These are phyloP conservation scores for Tylopilus plumbeoviolaceoides DNA, from an alignment of 768 basidiomycete species.

Conservation along the genomic window DNA sequence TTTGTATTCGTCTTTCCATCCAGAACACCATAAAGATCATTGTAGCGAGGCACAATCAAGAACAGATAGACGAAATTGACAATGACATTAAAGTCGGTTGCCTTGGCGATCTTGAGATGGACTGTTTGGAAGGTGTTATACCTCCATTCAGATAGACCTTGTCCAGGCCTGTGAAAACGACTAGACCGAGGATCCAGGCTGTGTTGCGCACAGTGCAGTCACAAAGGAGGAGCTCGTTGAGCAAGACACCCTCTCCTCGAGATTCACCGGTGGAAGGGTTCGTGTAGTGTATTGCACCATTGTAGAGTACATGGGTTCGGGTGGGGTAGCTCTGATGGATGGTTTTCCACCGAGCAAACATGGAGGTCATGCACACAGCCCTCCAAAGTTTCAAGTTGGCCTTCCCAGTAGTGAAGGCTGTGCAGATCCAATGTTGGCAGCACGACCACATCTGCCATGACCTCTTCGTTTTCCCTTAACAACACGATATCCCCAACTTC, in stretches of 20 bases:
- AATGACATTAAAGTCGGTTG: slow-evolving; percentile 99
- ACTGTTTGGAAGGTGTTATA: slow-evolving; percentile 91
- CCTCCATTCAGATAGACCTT: slow-evolving; percentile 93
- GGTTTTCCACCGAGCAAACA: slow-evolving; percentile 72
- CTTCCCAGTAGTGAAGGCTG: slow-evolving; percentile 90
- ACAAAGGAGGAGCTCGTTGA: slow-evolving; percentile 90
- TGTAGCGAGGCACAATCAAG: no score
- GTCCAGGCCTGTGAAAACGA: slow-evolving; percentile 89
- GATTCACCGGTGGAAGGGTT: slow-evolving; percentile 47
- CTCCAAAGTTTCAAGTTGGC: slow-evolving; percentile 91
- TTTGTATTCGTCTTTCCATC: slow-evolving; percentile 99
- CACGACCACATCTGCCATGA: slow-evolving; percentile 93
- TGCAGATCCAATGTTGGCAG: slow-evolving; percentile 90
- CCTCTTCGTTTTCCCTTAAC: slow-evolving; percentile 89
- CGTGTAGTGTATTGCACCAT: slow-evolving; percentile 76
- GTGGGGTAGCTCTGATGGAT: slow-evolving; percentile 82
- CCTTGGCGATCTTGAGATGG: slow-evolving; percentile 84
- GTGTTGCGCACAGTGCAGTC: slow-evolving; percentile 91
- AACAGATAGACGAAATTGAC: no score
- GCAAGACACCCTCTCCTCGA: slow-evolving; percentile 69
- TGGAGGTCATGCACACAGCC: slow-evolving; percentile 69
- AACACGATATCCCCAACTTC: slow-evolving; percentile 96
- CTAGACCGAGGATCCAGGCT: slow-evolving; percentile 88
- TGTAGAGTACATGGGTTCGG: slow-evolving; percentile 88
- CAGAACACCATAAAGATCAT: slow-evolving; percentile 84